Evolutionary conservation across 78 protist species (phyloP).

Genomic region (Speleostelium caveatum): DNA sequence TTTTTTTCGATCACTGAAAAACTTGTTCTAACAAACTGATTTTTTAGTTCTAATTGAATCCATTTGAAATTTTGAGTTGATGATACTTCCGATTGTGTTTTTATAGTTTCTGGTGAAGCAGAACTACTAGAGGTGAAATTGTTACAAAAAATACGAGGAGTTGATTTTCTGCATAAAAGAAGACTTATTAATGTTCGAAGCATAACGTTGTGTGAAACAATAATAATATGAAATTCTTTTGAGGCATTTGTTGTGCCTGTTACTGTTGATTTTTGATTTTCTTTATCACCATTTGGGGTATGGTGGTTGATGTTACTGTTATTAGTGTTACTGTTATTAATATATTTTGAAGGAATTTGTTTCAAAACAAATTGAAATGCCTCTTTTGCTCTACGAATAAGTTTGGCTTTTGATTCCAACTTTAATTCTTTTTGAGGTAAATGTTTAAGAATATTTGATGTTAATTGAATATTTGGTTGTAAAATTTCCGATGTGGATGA

Average conservation of each 20-base stretch:
- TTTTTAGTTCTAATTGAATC: slow-evolving; percentile 68
- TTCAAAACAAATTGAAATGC: slow-evolving; percentile 65
- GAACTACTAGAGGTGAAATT: too few species aligned
- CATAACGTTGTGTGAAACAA: slow-evolving; percentile 61
- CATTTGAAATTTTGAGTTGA: slow-evolving; percentile 65
- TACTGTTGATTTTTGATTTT: too few species aligned
- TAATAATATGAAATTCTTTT: slow-evolving; percentile 49
- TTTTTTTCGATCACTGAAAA: slow-evolving; percentile 50
- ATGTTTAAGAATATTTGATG: slow-evolving; percentile 46
- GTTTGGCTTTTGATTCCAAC: slow-evolving; percentile 56
- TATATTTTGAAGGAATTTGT: slow-evolving; percentile 51
- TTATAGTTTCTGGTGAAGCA: background rate
- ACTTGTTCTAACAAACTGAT: slow-evolving; percentile 37
- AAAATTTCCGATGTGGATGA: background rate
- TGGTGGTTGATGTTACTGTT: background rate
- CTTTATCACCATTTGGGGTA: background rate
- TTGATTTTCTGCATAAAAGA: slow-evolving; percentile 35
- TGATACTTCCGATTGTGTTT: slow-evolving; percentile 47
- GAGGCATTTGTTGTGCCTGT: background rate
- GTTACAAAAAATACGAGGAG: slow-evolving; percentile 12
- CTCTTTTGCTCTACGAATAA: slow-evolving; percentile 64
- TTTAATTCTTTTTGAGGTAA: slow-evolving; percentile 70
- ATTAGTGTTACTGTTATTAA: background rate
- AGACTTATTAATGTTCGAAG: slow-evolving; percentile 38
- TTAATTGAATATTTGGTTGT: slow-evolving; percentile 8